Conservation (phyloP, 192 early-diverging fungal genomes). For the Umbelopsis sp. region DNA sequence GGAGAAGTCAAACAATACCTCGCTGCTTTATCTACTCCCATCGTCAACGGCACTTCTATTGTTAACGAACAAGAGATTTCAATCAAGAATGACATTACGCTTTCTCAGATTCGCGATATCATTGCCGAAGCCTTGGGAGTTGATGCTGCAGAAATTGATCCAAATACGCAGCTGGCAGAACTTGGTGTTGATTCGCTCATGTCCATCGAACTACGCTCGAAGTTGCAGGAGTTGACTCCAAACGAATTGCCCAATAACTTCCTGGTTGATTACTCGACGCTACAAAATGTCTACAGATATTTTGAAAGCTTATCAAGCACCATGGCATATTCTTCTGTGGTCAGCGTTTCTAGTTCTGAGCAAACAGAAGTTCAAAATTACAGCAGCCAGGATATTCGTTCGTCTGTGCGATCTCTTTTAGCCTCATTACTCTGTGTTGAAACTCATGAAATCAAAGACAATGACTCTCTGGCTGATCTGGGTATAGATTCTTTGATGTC, state of each 20-base stretch:
- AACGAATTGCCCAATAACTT: neutral
- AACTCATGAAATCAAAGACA: neutral
- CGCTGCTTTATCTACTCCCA: neutral
- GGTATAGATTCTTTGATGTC: slow-evolving; percentile 2
- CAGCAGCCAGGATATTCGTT: neutral
- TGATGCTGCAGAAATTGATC: neutral
- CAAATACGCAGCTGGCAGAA: neutral
- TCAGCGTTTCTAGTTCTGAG: neutral
- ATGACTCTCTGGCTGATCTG: neutral
- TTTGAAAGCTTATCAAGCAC: neutral
- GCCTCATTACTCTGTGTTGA: neutral
- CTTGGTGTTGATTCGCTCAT: neutral
- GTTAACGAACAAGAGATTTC: neutral
- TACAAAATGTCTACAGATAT: neutral
- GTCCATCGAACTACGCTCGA: neutral
- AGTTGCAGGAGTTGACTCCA: neutral
- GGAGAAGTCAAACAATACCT: neutral
- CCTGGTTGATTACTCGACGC: neutral
- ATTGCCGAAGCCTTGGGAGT: slow-evolving; percentile 1
- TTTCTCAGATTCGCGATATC: neutral
- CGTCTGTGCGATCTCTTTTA: neutral
- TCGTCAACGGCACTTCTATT: neutral
- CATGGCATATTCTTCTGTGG: neutral
- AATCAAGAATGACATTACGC: neutral
- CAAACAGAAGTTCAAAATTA: neutral